Conservation (phyloP, 2,329 filamentous ascomycete genomes). For the Juglanconis juglandina region DNA sequence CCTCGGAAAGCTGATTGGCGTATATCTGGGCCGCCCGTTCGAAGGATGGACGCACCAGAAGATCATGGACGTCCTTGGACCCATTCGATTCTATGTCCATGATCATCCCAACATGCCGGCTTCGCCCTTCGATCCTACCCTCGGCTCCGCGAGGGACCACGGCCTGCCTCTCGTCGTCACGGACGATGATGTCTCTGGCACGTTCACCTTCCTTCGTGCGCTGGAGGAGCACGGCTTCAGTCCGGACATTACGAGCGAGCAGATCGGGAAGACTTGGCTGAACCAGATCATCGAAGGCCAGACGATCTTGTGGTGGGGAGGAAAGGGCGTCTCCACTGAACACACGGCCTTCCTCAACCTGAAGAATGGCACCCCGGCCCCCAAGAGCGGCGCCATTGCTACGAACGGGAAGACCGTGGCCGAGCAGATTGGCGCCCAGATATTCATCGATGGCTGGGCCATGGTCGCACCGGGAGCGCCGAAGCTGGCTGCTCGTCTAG, state of each 20-base stretch:
- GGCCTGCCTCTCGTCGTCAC: slow-evolving; percentile 28
- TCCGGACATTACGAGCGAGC: slow-evolving; percentile 18
- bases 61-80: slow-evolving; percentile 30
- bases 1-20: slow-evolving; percentile 36
- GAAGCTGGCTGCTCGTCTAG: slow-evolving; percentile 28
- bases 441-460: slow-evolving; percentile 37
- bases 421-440: slow-evolving; percentile 37
- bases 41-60: slow-evolving; percentile 35
- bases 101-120: slow-evolving; percentile 16
- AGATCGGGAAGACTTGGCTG: slow-evolving; percentile 30
- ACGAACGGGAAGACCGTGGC: slow-evolving; percentile 31
- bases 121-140: not conserved
- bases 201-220: slow-evolving; percentile 34
- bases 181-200: slow-evolving; percentile 33
- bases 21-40: slow-evolving; percentile 35
- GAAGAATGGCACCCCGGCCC: slow-evolving; percentile 32
- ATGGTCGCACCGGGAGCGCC: slow-evolving; percentile 31
- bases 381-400: slow-evolving; percentile 27
- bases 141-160: slow-evolving; percentile 11
- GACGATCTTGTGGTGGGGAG: slow-evolving; percentile 37
- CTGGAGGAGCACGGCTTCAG: slow-evolving; percentile 29
- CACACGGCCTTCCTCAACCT: slow-evolving; percentile 37
- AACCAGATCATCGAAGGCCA: slow-evolving; percentile 29
- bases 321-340: slow-evolving; percentile 35
- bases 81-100: slow-evolving; percentile 32